A percentile compares a stretch with the other conserved stretches of the same genome.
phyloP scores from a whole-genome alignment of 164 flowering plant genomes.

The Umbilicus rupestris region DNA sequence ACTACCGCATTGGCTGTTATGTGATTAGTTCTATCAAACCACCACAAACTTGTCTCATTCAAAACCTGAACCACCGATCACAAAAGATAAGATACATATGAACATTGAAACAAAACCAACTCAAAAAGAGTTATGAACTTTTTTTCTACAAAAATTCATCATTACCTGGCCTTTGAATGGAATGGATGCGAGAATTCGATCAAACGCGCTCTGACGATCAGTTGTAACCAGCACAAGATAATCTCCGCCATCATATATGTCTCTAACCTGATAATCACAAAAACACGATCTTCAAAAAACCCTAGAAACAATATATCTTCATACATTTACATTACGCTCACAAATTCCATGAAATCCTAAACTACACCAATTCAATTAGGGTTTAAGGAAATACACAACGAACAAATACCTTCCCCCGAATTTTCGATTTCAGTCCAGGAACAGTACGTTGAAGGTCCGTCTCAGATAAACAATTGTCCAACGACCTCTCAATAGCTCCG shows the following conservation, averaged over 20 bases:
- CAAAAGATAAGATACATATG: too few species aligned
- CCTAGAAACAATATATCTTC: too few species aligned
- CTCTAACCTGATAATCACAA: constrained; percentile 61
- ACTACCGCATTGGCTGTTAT: constrained; percentile 77
- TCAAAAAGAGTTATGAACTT: too few species aligned
- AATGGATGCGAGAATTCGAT: constrained; percentile 86
- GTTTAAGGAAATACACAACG: background rate
- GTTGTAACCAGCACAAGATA: constrained; percentile 91
- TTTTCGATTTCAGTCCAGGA: constrained; percentile 64
- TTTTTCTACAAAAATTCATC: background rate
- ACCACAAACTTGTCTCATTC: constrained; percentile 94
- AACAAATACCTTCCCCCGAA: constrained; percentile 88
- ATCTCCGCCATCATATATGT: constrained; percentile 83
- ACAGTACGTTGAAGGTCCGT: constrained; percentile 66
- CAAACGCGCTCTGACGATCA: constrained; percentile 92
- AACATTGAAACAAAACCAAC: too few species aligned
- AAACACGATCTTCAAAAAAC: background rate
- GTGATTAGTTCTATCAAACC: constrained; percentile 73
- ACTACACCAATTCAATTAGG: background rate
- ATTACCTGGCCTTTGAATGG: constrained; percentile 93
- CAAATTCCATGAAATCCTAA: background rate
- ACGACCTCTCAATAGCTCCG: constrained; percentile 24
- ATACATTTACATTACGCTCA: too few species aligned
- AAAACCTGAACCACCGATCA: constrained; percentile 48
- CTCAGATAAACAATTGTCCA: constrained; percentile 65